A percentile compares a stretch with the other conserved stretches of the same genome.
Evolutionary conservation across 352 stramenopile species (phyloP).

Genomic region (Pythium rishiriense): DNA sequence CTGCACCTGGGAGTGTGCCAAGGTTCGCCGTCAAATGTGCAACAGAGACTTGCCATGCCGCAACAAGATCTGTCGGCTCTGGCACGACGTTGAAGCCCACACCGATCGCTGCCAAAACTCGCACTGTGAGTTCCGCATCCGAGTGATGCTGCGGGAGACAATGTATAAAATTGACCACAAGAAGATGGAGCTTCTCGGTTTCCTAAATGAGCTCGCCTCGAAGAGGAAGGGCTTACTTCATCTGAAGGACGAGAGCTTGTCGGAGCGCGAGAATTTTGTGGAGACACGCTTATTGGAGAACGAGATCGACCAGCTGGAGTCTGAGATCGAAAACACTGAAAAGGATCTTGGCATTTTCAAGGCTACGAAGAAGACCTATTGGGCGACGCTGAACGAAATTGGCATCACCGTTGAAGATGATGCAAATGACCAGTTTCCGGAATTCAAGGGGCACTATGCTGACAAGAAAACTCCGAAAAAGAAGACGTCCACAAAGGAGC

Average conservation of each 20-base stretch:
- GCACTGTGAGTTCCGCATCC: conserved; percentile 71
- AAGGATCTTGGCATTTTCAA: conserved; percentile 42
- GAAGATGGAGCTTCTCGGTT: conserved; percentile 45
- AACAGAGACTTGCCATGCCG: conserved; percentile 60
- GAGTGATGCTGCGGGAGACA: conserved; percentile 67
- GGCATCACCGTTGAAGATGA: conserved; percentile 61
- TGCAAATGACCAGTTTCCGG: conserved; percentile 50
- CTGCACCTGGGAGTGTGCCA: conserved; percentile 54
- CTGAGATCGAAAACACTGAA: conserved; percentile 50
- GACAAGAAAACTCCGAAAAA: conserved; percentile 33
- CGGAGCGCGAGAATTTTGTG: conserved; percentile 40
- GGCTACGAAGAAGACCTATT: conserved; percentile 58
- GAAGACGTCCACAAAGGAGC: conserved; percentile 25
- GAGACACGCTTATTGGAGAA: conserved; percentile 46
- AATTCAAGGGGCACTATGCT: conserved; percentile 54
- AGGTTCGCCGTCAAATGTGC: conserved; percentile 70
- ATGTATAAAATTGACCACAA: conserved; percentile 78
- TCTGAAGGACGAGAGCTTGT: conserved; percentile 39
- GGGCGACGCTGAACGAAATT: conserved; percentile 67
- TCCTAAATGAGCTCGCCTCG: conserved; percentile 34
- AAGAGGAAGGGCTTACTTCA: conserved; percentile 38
- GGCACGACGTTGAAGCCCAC: conserved; percentile 74
- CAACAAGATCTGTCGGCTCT: conserved; percentile 71
- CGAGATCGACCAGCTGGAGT: conserved; percentile 67
- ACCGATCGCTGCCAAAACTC: conserved; percentile 62